These are phyloP conservation scores for Globisporangium nodosum DNA, from an alignment of 352 stramenopile genomes.

Conservation along the genomic window DNA sequence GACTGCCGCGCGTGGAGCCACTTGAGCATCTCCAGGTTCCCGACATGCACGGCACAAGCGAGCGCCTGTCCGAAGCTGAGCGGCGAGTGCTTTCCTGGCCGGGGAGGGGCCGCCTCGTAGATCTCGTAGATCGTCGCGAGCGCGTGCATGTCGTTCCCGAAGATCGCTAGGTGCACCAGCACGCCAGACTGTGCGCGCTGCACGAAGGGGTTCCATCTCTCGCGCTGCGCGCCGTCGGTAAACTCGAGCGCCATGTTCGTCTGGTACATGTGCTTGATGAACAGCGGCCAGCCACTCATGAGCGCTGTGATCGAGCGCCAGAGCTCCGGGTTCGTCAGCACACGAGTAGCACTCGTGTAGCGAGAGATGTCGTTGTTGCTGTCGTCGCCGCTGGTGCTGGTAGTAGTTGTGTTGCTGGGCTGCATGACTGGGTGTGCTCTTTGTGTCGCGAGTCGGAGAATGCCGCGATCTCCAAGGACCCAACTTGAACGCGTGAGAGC, in stretches of 20 bases:
- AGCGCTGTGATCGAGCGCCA: constrained; percentile 3
- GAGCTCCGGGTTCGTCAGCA: constrained; percentile 2
- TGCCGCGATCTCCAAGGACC: no score
- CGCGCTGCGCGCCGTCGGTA: neutral
- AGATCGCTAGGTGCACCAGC: constrained; percentile 6
- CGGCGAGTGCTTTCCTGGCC: neutral
- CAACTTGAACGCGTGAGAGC: no score
- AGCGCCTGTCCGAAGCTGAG: neutral
- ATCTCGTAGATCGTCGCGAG: constrained; percentile 5
- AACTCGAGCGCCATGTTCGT: neutral
- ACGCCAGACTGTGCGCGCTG: neutral
- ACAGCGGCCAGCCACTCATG: constrained; percentile 1
- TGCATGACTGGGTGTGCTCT: no score
- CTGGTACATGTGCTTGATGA: constrained; percentile 3
- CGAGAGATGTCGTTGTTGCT: neutral
- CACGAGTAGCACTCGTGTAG: neutral
- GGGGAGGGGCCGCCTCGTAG: neutral
- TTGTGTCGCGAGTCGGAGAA: no score
- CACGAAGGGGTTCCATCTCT: neutral
- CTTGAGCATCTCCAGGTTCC: constrained; percentile 2
- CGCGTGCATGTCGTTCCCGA: neutral
- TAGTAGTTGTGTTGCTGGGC: no score
- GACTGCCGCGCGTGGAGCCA: constrained; percentile 7
- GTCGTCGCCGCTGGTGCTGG: neutral
- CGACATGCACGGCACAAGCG: neutral